Conservation (phyloP, 163 green algal genomes). For the Prototheca cutis region DNA sequence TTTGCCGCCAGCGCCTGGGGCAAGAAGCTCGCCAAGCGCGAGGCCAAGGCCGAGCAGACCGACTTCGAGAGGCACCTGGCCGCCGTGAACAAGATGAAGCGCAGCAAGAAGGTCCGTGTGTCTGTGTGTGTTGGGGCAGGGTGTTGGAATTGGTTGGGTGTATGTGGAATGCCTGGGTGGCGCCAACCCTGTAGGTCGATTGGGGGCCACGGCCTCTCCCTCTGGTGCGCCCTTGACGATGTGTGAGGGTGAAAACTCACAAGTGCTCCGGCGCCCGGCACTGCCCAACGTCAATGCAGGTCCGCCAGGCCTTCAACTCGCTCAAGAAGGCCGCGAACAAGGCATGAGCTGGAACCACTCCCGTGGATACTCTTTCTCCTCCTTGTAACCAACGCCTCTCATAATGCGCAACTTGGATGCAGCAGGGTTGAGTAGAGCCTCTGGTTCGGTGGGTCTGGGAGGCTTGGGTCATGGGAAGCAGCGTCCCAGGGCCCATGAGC, state of each 20-base stretch:
- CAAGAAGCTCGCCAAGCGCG: constrained; percentile 77
- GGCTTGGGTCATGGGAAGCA: no score
- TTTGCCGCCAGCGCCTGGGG: constrained; percentile 80
- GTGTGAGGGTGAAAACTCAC: no score
- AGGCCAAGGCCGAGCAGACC: constrained; percentile 53
- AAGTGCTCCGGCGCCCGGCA: not conserved
- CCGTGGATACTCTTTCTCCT: no score
- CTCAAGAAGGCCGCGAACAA: constrained; percentile 27
- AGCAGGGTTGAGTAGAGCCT: no score
- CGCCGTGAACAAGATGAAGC: constrained; percentile 47
- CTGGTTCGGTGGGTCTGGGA: no score
- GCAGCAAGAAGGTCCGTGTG: constrained; percentile 12
- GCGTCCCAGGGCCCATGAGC: no score
- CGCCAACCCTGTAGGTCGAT: not conserved
- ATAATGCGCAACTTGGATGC: no score
- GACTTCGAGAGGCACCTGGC: constrained; percentile 89
- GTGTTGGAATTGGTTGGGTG: not conserved
- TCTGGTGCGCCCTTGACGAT: not conserved
- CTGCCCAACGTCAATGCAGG: not conserved
- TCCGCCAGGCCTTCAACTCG: constrained; percentile 17
- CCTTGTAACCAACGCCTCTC: no score
- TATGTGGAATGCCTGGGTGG: not conserved
- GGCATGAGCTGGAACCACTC: no score
- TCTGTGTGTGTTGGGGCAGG: not conserved
- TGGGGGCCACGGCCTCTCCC: not conserved